Evolutionary conservation across 2,329 filamentous ascomycete genomes (phyloP), one percentile per base, ranked within the genome.

Genomic region (Paraphoma sp.): DNA sequence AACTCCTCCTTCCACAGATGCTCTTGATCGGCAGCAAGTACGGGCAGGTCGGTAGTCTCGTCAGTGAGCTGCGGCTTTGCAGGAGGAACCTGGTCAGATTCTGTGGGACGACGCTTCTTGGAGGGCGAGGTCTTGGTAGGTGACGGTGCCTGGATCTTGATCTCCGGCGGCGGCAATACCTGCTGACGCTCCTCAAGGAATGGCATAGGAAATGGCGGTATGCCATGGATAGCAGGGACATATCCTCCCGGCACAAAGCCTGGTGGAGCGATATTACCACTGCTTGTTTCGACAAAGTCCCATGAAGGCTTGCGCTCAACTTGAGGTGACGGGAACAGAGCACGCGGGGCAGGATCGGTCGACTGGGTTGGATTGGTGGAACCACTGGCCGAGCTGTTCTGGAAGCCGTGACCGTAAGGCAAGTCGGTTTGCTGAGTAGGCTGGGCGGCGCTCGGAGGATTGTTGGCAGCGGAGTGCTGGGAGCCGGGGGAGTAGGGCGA

Each of bases 251-350:
- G 42, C 3, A 28, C 11, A 23, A 23, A 28, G 7, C 14, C 29
- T 11, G 29, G 44, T 2, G 44, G 44, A 30, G 44, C 44, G n/a
- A 29, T 14, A 11, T 11, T 45, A 3, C 3, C 29, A 43, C 12
- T 29, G 2, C 41, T 10, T 11, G 29, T 48, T 12, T 57, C 47
- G 11, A 23, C n/a, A 33, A 50, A 40, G 33, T 48, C 33, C 45
- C 33, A 48, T 0, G 17, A 30, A 28, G 45, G 18, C 11, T 53
- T n/a, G 11, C 44, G 33, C 6, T n/a, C 48, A 9, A 68, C 38
- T 9, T 29, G 45, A 44, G 57, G 50, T 14, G 60, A 56, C 3
- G 58, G 60, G 11, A 63, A 63, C 0, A 65, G 31, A 5, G 28
- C 38, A 16, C 30, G 7, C 12, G 45, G 18, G 28, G 48, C n/a